A percentile compares a stretch with the other conserved stretches of the same genome.
These are phyloP conservation scores for Verticillium longisporum DNA, from an alignment of 2,329 filamentous ascomycete species.

Conservation along the genomic window DNA sequence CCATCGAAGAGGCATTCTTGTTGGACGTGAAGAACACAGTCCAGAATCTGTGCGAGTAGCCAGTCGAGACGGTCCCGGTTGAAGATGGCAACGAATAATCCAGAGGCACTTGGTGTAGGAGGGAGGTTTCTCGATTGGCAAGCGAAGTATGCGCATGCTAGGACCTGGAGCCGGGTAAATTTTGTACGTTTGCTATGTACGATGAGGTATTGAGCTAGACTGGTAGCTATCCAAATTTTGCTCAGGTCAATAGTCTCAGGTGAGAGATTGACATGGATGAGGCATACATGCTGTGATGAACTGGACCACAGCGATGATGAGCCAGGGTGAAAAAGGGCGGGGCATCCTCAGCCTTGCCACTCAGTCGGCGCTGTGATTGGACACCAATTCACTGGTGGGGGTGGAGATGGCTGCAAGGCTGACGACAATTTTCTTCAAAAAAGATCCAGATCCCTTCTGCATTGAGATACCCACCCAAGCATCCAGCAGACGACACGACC, in stretches of 20 bases:
- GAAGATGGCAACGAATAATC: neutral
- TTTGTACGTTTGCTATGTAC: neutral
- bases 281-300: neutral
- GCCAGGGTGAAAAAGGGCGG: neutral
- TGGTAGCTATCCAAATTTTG: neutral
- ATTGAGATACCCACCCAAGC: neutral
- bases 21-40: conserved; percentile 22
- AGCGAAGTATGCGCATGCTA: neutral
- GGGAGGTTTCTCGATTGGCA: neutral
- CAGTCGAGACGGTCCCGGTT: neutral
- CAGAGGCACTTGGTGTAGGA: too few species aligned
- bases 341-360: neutral
- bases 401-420: conserved; percentile 11
- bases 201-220: neutral
- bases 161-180: neutral
- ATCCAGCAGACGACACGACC: neutral
- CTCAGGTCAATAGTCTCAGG: neutral
- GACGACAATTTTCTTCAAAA: conserved; percentile 9
- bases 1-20: conserved; percentile 73
- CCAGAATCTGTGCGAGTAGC: neutral
- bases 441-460: conserved; percentile 4
- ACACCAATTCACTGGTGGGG: conserved; percentile 2
- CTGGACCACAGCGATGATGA: neutral
- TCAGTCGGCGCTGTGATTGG: neutral
- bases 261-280: neutral